Base-by-base conservation (phyloP, 805 yeast genomes). In the Blastobotrys americana region DNA sequence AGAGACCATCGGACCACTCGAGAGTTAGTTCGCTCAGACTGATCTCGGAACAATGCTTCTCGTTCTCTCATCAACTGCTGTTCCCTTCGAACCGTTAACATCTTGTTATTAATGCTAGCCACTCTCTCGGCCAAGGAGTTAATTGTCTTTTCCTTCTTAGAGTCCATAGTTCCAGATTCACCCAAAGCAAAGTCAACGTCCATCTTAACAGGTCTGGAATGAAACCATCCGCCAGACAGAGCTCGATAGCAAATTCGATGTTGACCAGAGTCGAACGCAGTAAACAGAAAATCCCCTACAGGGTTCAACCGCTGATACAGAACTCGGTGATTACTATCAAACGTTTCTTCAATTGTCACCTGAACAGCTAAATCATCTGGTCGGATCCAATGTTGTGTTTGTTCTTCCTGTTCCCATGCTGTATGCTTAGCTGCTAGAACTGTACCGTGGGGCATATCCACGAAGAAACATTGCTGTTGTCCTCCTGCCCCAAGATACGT, bases 201-300 rank as follows among this genome's bases (percentile, higher is more conserved):
- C 40, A 90, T 72, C 61, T 93, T 76, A 55, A 86, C 81, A 47
- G 65, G 66, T 49, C 68, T 47, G 56, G 76, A 75, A 47, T 76
- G 70, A 56, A 84, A 71, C 80, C 88, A 83, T 43, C 84, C 86
- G 38, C 64, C 60, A 22, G 58, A 54, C 37, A 63, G 56, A n/a
- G 79, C 79, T 34, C 78, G 79, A 63, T 88, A 68, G 66, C 97
- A 88, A 55, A 89, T 73, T 56, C 74, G 73, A 70, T 88, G 96
- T 61, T 84, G 94, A 33, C 96, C 96, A 8, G 82, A 69, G 43
- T 84, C 95, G 38, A 78, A 67, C 1, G 96, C 84, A 9, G 89
- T 82, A 69, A 85, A 88, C 23, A 88, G 73, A 63, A 86, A 84
- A 49, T 80, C 81, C 13, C 87, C 84, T 34, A 62, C 64, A 9